Conservation (phyloP, 371 early-diverging fungal genomes). For the Lichtheimia ornata region DNA sequence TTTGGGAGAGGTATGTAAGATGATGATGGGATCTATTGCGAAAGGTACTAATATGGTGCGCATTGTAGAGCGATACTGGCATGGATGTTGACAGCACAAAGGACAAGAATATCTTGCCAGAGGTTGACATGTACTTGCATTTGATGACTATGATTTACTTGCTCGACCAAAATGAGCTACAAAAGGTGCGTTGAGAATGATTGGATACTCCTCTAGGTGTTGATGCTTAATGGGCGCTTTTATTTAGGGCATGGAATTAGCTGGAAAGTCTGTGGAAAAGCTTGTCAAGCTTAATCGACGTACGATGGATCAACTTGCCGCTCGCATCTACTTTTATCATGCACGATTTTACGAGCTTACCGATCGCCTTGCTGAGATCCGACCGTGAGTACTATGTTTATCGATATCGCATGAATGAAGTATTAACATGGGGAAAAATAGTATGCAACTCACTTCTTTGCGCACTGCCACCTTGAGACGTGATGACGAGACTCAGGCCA, state of each 20-base stretch:
- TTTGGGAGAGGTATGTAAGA: slow-evolving; percentile 39
- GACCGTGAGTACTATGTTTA: slow-evolving; percentile 57
- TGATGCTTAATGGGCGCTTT: neutral
- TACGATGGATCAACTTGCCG: slow-evolving; percentile 87
- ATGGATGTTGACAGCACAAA: slow-evolving; percentile 38
- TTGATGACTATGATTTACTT: slow-evolving; percentile 79
- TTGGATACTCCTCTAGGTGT: neutral
- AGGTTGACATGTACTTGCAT: slow-evolving; percentile 84
- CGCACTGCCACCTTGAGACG: slow-evolving; percentile 89
- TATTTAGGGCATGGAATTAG: slow-evolving; percentile 67
- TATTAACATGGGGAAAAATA: neutral
- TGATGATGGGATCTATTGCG: neutral
- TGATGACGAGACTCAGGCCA: slow-evolving; percentile 88
- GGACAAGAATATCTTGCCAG: slow-evolving; percentile 69
- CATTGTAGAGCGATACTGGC: slow-evolving; percentile 11
- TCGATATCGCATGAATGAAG: too few relatives aligned
- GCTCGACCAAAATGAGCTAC: slow-evolving; percentile 75
- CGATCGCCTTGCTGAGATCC: slow-evolving; percentile 70
- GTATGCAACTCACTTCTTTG: slow-evolving; percentile 53
- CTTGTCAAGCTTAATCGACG: slow-evolving; percentile 79
- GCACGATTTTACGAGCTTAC: slow-evolving; percentile 84
- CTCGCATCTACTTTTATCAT: slow-evolving; percentile 91
- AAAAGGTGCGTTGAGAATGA: slow-evolving; percentile 54
- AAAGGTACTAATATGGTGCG: slow-evolving; percentile 11
- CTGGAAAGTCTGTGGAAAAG: slow-evolving; percentile 62